A percentile compares a stretch with the other conserved stretches of the same genome.
These are phyloP conservation scores for Austropuccinia psidii DNA, from an alignment of 1,284 basidiomycete species.

Conservation along the genomic window DNA sequence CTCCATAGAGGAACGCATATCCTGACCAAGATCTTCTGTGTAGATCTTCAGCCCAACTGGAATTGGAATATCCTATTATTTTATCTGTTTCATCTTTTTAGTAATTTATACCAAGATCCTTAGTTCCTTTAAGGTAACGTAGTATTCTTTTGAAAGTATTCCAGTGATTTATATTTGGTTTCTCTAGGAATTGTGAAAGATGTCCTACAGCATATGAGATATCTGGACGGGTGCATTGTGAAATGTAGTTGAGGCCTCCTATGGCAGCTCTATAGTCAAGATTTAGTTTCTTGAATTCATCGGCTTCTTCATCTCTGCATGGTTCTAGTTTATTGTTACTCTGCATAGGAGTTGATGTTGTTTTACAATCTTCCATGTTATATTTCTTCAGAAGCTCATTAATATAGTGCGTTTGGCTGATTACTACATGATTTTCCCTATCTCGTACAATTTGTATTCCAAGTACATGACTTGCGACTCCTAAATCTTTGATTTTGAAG, in stretches of 20 bases:
- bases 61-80: too few species aligned
- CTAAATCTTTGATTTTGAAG: conserved; percentile 16
- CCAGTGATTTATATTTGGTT: conserved; percentile 4
- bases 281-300: background rate
- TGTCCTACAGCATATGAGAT: background rate
- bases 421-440: too few species aligned
- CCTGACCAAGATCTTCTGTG: too few species aligned
- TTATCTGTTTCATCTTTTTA: too few species aligned
- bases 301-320: background rate
- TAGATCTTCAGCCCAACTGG: too few species aligned
- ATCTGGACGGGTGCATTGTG: background rate
- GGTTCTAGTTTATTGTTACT: too few species aligned
- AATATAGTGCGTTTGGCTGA: too few species aligned
- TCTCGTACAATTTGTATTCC: background rate
- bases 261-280: background rate
- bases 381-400: too few species aligned
- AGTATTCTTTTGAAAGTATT: background rate
- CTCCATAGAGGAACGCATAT: too few species aligned
- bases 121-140: background rate
- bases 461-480: background rate
- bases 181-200: conserved; percentile 3
- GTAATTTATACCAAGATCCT: background rate
- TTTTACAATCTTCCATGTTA: too few species aligned
- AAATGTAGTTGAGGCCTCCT: conserved; percentile 6
- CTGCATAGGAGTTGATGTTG: too few species aligned